Evolutionary conservation across 495 filamentous ascomycete species (phyloP), one percentile per base, ranked within the genome.

Genomic region (Penicillium chermesinum): DNA sequence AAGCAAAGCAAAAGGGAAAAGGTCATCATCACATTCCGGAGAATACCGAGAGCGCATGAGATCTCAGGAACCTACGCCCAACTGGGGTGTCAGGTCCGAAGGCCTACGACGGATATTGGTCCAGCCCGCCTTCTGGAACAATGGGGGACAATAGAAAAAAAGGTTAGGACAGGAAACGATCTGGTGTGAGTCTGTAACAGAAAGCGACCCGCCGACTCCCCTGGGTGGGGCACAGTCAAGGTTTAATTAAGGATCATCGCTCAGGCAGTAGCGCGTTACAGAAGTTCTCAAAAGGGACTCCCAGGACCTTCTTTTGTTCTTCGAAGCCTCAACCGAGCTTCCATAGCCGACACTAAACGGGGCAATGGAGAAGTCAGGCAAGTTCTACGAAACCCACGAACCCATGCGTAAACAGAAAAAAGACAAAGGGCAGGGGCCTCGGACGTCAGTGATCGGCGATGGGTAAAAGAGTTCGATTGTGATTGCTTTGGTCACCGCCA

Each of bases 171-270:
- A 44, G 35, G 33, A 41, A 52, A 45, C 56, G 59, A 59, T 54
- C 50, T 54, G 38, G 47, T 36, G 35, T 48, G 27, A 57, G 45
- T 50, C 58, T 58, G 54, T 54, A 57, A 55, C 48, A 48, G 25
- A 30, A 30, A 30, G 10, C 37, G 40, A 58, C 45, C 55, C 55
- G 36, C 27, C 53, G 13, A 2, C 52, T 44, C 42, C 48, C 22
- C 54, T 42, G 10, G 10, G 62, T 70, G 66, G 66, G 55, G 54
- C 65, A 19, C 37, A 43, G 53, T 60, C 61, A 70, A 69, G 65
- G 69, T 72, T 70, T 70, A 41, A 72, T 72, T 69, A 72, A 69
- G 69, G 69, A 67, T 67, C 59, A 54, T 61, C 67, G 58, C 55
- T n/a, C 40, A 63, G 54, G 48, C 52, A 38, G 59, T 67, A 69